Evolutionary conservation across 176 grass and related monocot species (phyloP), one percentile per base, ranked within the genome.

Genomic region (Juncus inflexus): DNA sequence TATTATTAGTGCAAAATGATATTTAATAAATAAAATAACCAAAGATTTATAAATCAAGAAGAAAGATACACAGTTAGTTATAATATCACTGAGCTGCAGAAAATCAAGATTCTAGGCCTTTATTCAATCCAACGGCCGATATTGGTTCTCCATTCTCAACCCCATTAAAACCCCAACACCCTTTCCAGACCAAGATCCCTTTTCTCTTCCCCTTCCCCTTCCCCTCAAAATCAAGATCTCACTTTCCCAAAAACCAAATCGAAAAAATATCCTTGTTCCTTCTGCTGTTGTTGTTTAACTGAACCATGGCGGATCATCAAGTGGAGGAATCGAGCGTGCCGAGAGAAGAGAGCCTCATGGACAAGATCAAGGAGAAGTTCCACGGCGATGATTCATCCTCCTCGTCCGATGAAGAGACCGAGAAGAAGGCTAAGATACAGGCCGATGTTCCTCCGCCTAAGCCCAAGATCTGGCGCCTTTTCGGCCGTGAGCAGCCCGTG

Each of bases 281-380:
- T 28, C 19, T 28, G 19, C 1, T 28, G 19, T 28, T 28, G 19
- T 28, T 28, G 19, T 28, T 28, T 28, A 28, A 28, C 19, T 28
- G 19, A 28, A 28, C 9, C 43, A 47, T 95, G 90, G 86, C 86
- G 70, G 86, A 95, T 71, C 83, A 79, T 71, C 83, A 79, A 64
- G 80, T 77, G 39, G 86, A 86, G 45, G 90, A 83, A 60, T 65
- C 74, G 16, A 63, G 70, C 74, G 76, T 54, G 50, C 80, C 72
- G 55, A 73, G 78, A 80, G 60, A 72, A 60, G 78, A 90, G 61
- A 58, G 79, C 36, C 56, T 91, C 2, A 70, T 78, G 65, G 87
- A 96, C 76, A 83, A 88, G 82, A 54, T 96, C 74, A 83, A 77
- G 62, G 91, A 91, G 54, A 83, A 91, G 82, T 55, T 87, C 62